A percentile compares a stretch with the other conserved stretches of the same genome.
phyloP scores from a whole-genome alignment of 768 basidiomycete species.

The Lactarius sp. region DNA sequence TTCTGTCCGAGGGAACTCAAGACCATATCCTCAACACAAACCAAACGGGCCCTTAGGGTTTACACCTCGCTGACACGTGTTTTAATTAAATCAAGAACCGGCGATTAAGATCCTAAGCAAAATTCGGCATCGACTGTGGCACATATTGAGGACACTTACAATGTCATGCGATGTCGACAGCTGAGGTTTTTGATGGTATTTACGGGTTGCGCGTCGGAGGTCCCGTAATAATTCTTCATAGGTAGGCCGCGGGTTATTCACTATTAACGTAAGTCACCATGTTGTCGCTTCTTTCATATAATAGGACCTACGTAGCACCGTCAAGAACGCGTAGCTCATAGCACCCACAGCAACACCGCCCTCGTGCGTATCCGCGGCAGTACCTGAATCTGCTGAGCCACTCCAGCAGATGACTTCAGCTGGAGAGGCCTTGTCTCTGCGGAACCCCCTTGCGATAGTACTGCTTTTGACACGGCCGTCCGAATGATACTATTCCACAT shows the following conservation, averaged over 20 bases:
- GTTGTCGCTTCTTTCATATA: neutral
- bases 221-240: constrained; percentile 22
- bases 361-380: constrained; percentile 8
- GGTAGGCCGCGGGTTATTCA: constrained; percentile 16
- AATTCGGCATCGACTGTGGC: neutral
- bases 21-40: constrained; percentile 5
- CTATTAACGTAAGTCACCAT: constrained; percentile 6
- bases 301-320: constrained; percentile 10
- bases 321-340: constrained; percentile 27
- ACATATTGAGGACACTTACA: constrained; percentile 12
- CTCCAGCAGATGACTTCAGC: constrained; percentile 27
- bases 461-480: constrained; percentile 18
- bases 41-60: neutral
- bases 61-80: neutral
- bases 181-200: constrained; percentile 26
- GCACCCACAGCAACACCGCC: constrained; percentile 24
- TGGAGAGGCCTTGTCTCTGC: constrained; percentile 14
- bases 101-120: constrained; percentile 9
- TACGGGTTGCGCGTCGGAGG: constrained; percentile 20
- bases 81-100: constrained; percentile 20
- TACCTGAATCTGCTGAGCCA: constrained; percentile 22
- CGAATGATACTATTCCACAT: constrained; percentile 21
- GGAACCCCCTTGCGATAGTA: constrained; percentile 6
- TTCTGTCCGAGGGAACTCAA: neutral
- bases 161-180: constrained; percentile 24